Conservation (phyloP, 1,284 basidiomycete species). For the Ganoderma resinaceum region DNA sequence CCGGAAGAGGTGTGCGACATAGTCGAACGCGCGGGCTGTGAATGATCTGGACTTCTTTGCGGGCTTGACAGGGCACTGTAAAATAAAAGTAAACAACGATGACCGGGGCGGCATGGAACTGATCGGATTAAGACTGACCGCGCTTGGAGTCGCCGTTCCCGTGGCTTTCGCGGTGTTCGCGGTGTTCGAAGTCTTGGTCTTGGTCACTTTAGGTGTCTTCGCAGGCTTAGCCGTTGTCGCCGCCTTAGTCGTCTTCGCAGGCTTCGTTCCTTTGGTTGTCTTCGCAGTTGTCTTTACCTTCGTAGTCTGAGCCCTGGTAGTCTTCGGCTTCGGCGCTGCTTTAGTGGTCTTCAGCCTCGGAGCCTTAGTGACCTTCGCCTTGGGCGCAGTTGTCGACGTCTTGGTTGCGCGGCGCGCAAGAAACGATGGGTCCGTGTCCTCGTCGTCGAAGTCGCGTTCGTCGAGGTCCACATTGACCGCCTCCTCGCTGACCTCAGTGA, state of each 20-base stretch:
- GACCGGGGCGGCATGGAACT: neutral
- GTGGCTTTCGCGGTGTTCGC: neutral
- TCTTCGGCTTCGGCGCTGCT: neutral
- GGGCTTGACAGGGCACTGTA: neutral
- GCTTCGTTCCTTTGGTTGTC: neutral
- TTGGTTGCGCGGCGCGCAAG: neutral
- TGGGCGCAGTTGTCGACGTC: neutral
- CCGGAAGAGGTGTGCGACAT: neutral
- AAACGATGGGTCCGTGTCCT: neutral
- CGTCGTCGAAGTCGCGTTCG: no score
- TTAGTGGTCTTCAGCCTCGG: neutral
- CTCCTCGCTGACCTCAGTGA: neutral
- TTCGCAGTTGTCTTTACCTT: neutral
- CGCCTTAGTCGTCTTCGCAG: neutral
- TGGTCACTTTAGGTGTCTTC: neutral
- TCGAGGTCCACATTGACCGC: neutral
- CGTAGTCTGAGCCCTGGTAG: neutral
- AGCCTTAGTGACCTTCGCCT: neutral
- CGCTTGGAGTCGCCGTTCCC: neutral
- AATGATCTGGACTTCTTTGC: neutral
- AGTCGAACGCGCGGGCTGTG: neutral
- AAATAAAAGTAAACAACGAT: neutral
- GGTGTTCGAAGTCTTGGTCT: neutral
- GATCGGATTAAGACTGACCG: neutral
- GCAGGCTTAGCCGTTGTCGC: neutral